Percentiles rank a stretch among this genome's conserved stretches.
phyloP scores from a whole-genome alignment of 2,329 filamentous ascomycete species.

The Cordyceps pruinosa region DNA sequence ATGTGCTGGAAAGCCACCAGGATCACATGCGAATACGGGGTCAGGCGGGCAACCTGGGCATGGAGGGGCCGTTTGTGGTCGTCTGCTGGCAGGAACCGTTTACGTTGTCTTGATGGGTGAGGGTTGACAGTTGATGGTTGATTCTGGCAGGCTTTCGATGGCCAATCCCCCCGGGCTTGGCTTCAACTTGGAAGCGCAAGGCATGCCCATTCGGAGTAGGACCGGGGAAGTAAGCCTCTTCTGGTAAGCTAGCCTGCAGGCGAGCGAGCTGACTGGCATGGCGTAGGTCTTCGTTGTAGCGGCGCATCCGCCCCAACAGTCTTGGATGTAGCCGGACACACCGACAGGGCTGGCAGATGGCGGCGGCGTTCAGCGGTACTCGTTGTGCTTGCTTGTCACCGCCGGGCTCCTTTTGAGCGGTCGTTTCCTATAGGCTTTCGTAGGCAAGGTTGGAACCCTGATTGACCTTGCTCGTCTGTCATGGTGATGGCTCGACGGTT shows the following conservation, averaged over 20 bases:
- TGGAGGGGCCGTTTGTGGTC: background rate
- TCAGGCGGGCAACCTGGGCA: background rate
- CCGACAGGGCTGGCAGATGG: background rate
- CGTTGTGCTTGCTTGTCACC: too few species aligned
- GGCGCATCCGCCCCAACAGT: background rate
- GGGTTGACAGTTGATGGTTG: background rate
- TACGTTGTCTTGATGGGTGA: too few species aligned
- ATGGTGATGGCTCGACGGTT: background rate
- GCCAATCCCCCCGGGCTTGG: background rate
- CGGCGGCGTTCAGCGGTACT: background rate
- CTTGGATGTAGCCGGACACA: background rate
- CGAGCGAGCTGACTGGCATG: too few species aligned
- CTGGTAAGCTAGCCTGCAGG: background rate
- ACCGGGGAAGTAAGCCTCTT: background rate
- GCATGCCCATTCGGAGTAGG: background rate
- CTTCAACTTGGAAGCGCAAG: background rate
- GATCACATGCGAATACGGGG: background rate
- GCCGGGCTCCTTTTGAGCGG: too few species aligned
- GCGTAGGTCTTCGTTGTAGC: background rate
- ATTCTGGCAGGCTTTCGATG: background rate
- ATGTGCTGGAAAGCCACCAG: background rate
- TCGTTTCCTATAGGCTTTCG: too few species aligned
- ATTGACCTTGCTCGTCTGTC: too few species aligned
- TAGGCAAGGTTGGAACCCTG: too few species aligned
- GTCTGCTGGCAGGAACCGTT: too few species aligned